These are phyloP conservation scores for Coprinopsis sp. DNA, from an alignment of 768 basidiomycete genomes.

Conservation along the genomic window DNA sequence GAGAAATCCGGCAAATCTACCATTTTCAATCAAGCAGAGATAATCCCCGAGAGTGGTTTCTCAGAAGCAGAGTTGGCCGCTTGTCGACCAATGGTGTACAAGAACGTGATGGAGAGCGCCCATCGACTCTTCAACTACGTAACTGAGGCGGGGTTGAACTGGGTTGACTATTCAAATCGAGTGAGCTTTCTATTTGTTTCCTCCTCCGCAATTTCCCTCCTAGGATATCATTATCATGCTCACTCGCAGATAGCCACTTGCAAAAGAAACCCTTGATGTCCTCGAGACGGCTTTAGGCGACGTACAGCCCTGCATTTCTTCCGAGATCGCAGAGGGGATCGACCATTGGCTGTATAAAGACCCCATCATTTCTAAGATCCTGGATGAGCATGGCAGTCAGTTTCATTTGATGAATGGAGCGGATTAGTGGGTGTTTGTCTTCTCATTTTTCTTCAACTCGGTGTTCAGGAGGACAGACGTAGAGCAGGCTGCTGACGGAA, in stretches of 20 bases:
- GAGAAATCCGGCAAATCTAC: conserved; percentile 95
- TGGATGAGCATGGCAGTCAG: conserved; percentile 58
- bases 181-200: conserved; percentile 26
- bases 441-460: too few relatives aligned
- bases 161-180: conserved; percentile 60
- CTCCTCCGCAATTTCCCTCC: neutral
- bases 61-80: conserved; percentile 68
- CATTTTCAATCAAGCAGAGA: conserved; percentile 99
- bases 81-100: conserved; percentile 76
- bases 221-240: too few relatives aligned
- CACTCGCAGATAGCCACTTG: conserved; percentile 27
- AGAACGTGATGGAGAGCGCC: conserved; percentile 84
- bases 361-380: conserved; percentile 51
- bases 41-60: conserved; percentile 92
- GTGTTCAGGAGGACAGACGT: neutral
- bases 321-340: conserved; percentile 68
- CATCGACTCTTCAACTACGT: conserved; percentile 83
- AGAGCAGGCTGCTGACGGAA: neutral
- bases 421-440: conserved; percentile 73
- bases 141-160: conserved; percentile 81
- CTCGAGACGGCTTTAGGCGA: conserved; percentile 39
- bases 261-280: conserved; percentile 62
- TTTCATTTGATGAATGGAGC: conserved; percentile 98
- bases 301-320: conserved; percentile 40
- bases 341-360: conserved; percentile 68